Base-by-base conservation (phyloP, 2,329 filamentous ascomycete species). In the Sclerotinia glacialis region DNA sequence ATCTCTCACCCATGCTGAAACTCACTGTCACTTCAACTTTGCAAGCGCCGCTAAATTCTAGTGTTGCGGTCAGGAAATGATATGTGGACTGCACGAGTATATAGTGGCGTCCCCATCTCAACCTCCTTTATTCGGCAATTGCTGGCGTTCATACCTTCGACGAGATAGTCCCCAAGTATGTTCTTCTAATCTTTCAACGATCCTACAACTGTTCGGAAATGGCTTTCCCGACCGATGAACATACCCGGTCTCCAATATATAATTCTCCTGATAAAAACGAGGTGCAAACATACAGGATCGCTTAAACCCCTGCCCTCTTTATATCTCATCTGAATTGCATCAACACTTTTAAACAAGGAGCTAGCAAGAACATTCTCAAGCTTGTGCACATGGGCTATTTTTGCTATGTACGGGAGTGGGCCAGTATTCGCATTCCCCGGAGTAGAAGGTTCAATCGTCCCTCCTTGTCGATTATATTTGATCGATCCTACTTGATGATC, bases 111-210 rank as follows among this genome's bases (percentile, higher is more conserved):
- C 37, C 49, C 61, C 47, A 42, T 61, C n/a, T 44, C 31, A 37
- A 31, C 58, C 58, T 61, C 42, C 14, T 34, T 40, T 44, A 47
- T 61, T n/a, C 40, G 50, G 7, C 40, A 26, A 61, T 47, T 61
- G 58, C 58, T 61, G 42, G 58, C 44, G 46, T 61, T 49, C 58
- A 60, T 44, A 44, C 56, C 28, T 18, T 42, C 56, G 34, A 42
- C 14, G 21, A 60, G 16, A 40, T 60, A 44, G 37, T n/a, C 9
- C 21, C 47, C 26, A 28, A 50, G 26, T 50, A n/a, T 50, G 47
- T 50, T 50, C 47, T 28, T 50, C 21, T 5, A 50, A 2, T 21
- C 47, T 50, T 50, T 9, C 2, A 50, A 5, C 47, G 47, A 28
- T 50, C 47, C 47, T 28, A 50, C 18, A n/a, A 9, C 18, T 28